Conservation (phyloP, 352 stramenopile genomes). For the Globisporangium cylindrosporum region DNA sequence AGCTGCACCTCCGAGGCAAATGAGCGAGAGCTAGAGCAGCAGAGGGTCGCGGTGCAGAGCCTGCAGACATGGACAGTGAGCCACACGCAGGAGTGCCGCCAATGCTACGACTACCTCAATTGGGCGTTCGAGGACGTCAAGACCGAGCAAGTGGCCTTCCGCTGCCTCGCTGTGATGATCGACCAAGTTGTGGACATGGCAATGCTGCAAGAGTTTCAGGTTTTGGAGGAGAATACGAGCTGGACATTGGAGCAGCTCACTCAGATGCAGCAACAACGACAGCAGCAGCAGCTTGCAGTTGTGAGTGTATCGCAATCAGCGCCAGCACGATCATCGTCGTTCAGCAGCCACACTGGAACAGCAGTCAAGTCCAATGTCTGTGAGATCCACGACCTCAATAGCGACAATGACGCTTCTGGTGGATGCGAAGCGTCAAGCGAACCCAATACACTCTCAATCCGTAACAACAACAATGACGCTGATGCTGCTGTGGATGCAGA, state of each 20-base stretch:
- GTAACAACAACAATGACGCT: too few species aligned
- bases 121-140: constrained; percentile 34
- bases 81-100: constrained; percentile 46
- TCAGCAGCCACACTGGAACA: background rate
- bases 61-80: constrained; percentile 41
- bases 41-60: constrained; percentile 16
- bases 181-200: constrained; percentile 29
- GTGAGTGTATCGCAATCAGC: background rate
- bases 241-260: background rate
- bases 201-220: constrained; percentile 18
- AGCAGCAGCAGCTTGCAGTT: background rate
- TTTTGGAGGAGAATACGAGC: constrained; percentile 14
- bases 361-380: too few species aligned
- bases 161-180: constrained; percentile 26
- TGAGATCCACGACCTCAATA: too few species aligned
- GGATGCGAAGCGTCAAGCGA: too few species aligned
- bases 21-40: constrained; percentile 9
- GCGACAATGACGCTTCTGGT: too few species aligned
- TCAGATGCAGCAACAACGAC: background rate
- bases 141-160: constrained; percentile 26
- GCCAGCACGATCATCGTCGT: background rate
- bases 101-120: constrained; percentile 54
- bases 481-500: too few species aligned
- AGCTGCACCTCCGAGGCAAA: background rate
- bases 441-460: too few species aligned